Conservation (phyloP, 2,329 filamentous ascomycete genomes). For the Diatrype stigma region DNA sequence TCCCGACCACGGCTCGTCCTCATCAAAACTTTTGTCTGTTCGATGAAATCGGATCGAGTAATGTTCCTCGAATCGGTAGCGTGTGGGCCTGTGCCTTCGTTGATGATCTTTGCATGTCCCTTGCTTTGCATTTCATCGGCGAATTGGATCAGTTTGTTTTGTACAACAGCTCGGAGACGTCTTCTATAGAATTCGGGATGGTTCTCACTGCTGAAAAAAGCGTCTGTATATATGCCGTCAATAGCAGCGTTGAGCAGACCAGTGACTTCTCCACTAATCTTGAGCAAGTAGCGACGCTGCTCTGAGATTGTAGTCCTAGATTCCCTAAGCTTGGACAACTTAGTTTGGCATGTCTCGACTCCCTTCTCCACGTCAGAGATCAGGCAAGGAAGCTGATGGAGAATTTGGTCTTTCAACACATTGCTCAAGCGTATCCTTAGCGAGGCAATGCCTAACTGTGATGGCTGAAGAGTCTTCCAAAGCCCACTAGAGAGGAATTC, state of each 20-base stretch:
- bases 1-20: conserved; percentile 27
- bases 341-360: conserved; percentile 15
- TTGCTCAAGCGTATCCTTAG: conserved; percentile 22
- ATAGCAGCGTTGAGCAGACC: conserved; percentile 20
- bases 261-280: conserved; percentile 23
- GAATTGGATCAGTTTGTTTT: conserved; percentile 19
- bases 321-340: conserved; percentile 20
- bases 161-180: conserved; percentile 22
- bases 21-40: conserved; percentile 23
- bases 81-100: neutral
- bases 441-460: conserved; percentile 17
- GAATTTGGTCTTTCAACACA: conserved; percentile 24
- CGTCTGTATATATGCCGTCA: conserved; percentile 24
- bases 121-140: conserved; percentile 17
- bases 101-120: conserved; percentile 15
- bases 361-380: conserved; percentile 25
- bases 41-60: conserved; percentile 12
- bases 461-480: conserved; percentile 7
- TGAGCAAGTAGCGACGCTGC: conserved; percentile 28
- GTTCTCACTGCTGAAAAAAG: conserved; percentile 23
- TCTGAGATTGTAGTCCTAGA: conserved; percentile 16
- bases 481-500: conserved; percentile 11
- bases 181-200: conserved; percentile 12
- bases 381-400: conserved; percentile 26
- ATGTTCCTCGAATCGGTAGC: conserved; percentile 4